A percentile compares a stretch with the other conserved stretches of the same genome.
phyloP scores from a whole-genome alignment of 73 alveolate species.

The Paramecium tetraurelia region DNA sequence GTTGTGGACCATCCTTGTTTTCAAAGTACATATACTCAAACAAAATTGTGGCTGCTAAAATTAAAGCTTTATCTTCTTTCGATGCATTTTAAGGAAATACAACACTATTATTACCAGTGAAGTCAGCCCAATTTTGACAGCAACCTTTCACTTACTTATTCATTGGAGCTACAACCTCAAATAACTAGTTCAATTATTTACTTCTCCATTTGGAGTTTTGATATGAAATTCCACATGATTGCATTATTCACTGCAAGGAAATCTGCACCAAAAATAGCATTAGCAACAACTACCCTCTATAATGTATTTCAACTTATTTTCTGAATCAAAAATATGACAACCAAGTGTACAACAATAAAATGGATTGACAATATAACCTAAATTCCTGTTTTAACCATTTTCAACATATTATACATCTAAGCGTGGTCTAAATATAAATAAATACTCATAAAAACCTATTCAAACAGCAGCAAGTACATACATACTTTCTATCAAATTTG shows the following conservation, averaged over 20 bases:
- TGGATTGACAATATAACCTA: constrained; percentile 30
- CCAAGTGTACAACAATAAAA: constrained; percentile 5
- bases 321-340: background rate
- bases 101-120: background rate
- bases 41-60: constrained; percentile 40
- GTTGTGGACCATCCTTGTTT: background rate
- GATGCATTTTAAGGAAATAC: constrained; percentile 25
- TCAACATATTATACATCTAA: constrained; percentile 27
- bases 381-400: background rate
- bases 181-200: background rate
- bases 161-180: constrained; percentile 3
- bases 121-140: background rate
- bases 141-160: constrained; percentile 7
- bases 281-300: constrained; percentile 34
- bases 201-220: background rate
- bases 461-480: constrained; percentile 39
- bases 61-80: constrained; percentile 50
- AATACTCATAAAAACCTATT: background rate
- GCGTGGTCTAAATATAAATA: background rate
- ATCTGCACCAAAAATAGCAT: background rate
- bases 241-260: constrained; percentile 13
- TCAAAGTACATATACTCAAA: constrained; percentile 50
- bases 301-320: background rate
- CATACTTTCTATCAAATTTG: background rate
- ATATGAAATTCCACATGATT: background rate